Conservation (phyloP, 768 basidiomycete genomes). For the Boletus barrowsii region DNA sequence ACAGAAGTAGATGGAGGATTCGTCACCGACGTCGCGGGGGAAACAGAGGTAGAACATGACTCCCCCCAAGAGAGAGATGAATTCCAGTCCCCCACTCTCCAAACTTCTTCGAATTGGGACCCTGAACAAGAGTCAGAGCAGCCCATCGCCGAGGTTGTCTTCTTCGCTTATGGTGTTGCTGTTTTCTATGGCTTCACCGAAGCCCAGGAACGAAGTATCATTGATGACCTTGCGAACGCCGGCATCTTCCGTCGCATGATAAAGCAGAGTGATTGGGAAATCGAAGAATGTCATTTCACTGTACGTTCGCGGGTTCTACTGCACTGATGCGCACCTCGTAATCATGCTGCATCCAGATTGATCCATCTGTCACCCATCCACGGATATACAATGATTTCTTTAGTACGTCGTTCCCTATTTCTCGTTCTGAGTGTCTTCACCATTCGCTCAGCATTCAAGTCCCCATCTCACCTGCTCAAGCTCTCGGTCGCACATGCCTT, state of each 20-base stretch:
- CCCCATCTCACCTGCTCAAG: slow-evolving; percentile 84
- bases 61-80: neutral
- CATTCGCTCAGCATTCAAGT: slow-evolving; percentile 70
- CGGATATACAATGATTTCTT: slow-evolving; percentile 97
- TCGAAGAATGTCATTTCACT: slow-evolving; percentile 89
- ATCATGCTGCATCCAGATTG: slow-evolving; percentile 50
- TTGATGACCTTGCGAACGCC: slow-evolving; percentile 79
- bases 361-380: slow-evolving; percentile 78
- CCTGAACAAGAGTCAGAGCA: slow-evolving; percentile 27
- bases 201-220: slow-evolving; percentile 70
- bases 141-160: slow-evolving; percentile 69
- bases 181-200: slow-evolving; percentile 91
- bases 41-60: slow-evolving; percentile 14
- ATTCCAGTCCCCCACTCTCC: slow-evolving; percentile 1
- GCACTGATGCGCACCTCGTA: neutral
- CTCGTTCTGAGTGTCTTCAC: neutral
- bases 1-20: slow-evolving; percentile 13
- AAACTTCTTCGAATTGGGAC: neutral
- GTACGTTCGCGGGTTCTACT: slow-evolving; percentile 36
- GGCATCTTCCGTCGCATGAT: slow-evolving; percentile 63
- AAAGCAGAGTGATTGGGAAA: slow-evolving; percentile 76
- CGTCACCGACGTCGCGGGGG: slow-evolving; percentile 9
- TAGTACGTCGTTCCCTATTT: slow-evolving; percentile 51
- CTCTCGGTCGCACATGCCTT: slow-evolving; percentile 93
- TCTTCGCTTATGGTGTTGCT: slow-evolving; percentile 85